Evolutionary conservation across 2,329 filamentous ascomycete species (phyloP).

Genomic region (Rutstroemia sp.): DNA sequence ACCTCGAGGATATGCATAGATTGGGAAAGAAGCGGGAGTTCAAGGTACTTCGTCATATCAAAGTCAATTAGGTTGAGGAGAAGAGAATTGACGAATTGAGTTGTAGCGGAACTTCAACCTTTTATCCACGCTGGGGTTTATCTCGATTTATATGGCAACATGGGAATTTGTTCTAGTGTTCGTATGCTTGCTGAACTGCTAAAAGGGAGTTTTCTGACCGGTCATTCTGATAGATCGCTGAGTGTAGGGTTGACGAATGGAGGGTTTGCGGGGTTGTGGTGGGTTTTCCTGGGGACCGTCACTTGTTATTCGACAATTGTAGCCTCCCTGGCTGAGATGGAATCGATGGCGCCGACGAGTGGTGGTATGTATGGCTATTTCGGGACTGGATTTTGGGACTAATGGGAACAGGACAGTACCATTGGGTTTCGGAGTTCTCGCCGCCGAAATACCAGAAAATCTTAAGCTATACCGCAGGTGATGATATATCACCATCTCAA

Average conservation of each 20-base stretch:
- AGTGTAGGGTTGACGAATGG: conserved; percentile 27
- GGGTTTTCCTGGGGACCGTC: conserved; percentile 32
- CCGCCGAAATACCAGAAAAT: conserved; percentile 41
- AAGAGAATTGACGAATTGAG: neutral
- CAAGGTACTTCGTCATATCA: conserved; percentile 13
- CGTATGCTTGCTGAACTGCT: conserved; percentile 1
- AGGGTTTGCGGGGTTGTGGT: conserved; percentile 33
- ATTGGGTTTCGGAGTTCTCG: conserved; percentile 50
- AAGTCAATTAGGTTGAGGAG: neutral
- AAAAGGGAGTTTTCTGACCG: too few relatives aligned
- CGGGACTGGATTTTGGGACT: conserved; percentile 23
- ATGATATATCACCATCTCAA: neutral
- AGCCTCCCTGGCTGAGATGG: conserved; percentile 24
- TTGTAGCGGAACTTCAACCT: conserved; percentile 34
- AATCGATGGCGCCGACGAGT: conserved; percentile 21
- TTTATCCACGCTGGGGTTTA: conserved; percentile 36
- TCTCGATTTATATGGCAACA: conserved; percentile 36
- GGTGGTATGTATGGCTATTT: conserved; percentile 11
- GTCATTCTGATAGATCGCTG: conserved; percentile 14
- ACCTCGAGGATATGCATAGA: conserved; percentile 30
- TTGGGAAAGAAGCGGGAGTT: conserved; percentile 28
- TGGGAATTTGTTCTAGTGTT: conserved; percentile 37
- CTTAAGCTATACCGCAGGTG: conserved; percentile 44
- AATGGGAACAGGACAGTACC: conserved; percentile 45
- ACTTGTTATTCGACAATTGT: conserved; percentile 26